A percentile compares a stretch with the other conserved stretches of the same genome.
Conservation (phyloP, 768 basidiomycete species). For the Lepiota brunneoincarnata region DNA sequence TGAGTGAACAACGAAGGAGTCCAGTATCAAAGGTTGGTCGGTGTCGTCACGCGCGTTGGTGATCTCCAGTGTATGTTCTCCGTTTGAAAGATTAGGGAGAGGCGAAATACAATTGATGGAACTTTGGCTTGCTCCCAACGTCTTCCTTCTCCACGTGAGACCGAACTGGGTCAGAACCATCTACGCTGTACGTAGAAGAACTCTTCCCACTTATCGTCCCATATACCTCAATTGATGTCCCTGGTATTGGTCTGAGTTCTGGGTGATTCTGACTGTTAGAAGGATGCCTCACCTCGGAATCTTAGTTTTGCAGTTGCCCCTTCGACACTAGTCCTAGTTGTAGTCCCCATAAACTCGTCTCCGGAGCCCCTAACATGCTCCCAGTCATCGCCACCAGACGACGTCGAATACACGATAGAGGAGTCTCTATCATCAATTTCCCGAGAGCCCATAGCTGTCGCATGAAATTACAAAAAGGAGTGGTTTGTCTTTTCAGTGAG, state of each 20-base stretch:
- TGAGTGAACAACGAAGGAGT: constrained; percentile 13
- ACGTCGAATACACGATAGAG: neutral
- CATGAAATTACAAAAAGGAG: too few relatives aligned
- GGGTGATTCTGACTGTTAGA: too few relatives aligned
- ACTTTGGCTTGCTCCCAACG: neutral
- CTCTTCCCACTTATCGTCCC: too few relatives aligned
- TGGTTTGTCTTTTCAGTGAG: too few relatives aligned
- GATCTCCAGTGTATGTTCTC: constrained; percentile 19
- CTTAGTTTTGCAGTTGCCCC: neutral
- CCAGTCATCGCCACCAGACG: neutral
- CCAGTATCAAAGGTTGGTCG: neutral
- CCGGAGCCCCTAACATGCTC: too few relatives aligned
- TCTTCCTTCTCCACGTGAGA: too few relatives aligned
- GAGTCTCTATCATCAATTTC: neutral
- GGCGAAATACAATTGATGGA: constrained; percentile 11
- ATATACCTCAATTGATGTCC: too few relatives aligned
- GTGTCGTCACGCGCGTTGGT: constrained; percentile 14
- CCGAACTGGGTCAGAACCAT: too few relatives aligned
- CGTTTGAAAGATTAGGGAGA: constrained; percentile 16
- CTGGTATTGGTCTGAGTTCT: neutral
- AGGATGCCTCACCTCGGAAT: neutral
- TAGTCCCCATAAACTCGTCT: neutral
- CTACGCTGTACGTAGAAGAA: too few relatives aligned
- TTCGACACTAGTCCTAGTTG: neutral
- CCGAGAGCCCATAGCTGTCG: too few relatives aligned